Percentiles rank a stretch among this genome's conserved stretches.
These are phyloP conservation scores for Gryganskiella cystojenkinii DNA, from an alignment of 192 early-diverging fungal genomes.

Conservation along the genomic window DNA sequence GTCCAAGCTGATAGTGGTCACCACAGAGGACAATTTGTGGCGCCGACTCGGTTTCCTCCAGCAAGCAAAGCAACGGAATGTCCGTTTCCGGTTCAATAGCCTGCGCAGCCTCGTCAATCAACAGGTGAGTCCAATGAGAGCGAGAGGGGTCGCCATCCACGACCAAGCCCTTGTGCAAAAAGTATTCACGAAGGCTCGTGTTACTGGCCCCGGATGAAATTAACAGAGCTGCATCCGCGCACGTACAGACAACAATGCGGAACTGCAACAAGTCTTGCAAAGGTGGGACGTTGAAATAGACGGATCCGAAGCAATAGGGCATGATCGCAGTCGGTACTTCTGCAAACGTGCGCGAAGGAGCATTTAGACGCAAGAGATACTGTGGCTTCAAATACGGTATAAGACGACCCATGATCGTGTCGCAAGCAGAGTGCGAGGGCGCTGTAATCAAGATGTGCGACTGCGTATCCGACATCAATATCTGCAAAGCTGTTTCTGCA, in stretches of 20 bases:
- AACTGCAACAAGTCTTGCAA: conserved; percentile 43
- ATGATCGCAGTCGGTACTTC: conserved; percentile 56
- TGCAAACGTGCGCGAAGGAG: conserved; percentile 52
- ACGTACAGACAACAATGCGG: conserved; percentile 65
- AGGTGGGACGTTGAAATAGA: conserved; percentile 58
- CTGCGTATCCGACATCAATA: conserved; percentile 44
- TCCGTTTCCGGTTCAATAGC: conserved; percentile 64
- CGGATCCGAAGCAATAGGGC: conserved; percentile 54
- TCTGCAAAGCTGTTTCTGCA: conserved; percentile 60
- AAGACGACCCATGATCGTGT: conserved; percentile 63
- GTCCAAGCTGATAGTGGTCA: conserved; percentile 65
- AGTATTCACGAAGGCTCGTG: conserved; percentile 40
- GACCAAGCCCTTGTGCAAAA: conserved; percentile 22
- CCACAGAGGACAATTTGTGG: conserved; percentile 64
- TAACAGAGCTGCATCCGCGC: conserved; percentile 59
- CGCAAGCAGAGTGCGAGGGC: conserved; percentile 62
- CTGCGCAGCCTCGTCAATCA: conserved; percentile 70
- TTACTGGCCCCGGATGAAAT: conserved; percentile 57
- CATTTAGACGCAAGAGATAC: conserved; percentile 58
- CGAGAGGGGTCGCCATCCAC: conserved; percentile 17
- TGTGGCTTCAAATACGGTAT: conserved; percentile 44
- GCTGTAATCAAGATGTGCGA: conserved; percentile 63
- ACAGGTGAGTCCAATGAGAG: conserved; percentile 57
- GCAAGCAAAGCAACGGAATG: conserved; percentile 57
- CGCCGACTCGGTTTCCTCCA: conserved; percentile 32